Conservation (phyloP, 768 basidiomycete species). For the Lactarius hengduanensis region DNA sequence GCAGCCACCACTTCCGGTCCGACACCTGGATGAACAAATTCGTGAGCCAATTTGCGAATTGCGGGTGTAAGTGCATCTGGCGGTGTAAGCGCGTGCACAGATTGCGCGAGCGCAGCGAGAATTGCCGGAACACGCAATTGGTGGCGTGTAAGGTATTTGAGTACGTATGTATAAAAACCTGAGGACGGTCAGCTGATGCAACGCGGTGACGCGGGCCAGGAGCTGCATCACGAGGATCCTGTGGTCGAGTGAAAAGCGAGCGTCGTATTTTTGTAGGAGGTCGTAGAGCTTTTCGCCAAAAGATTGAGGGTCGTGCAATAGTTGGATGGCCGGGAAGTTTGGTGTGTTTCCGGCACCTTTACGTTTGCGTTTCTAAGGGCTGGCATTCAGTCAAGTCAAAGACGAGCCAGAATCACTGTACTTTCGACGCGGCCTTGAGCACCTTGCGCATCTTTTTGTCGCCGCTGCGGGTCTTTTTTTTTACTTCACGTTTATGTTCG, state of each 20-base stretch:
- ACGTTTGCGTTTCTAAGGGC: slow-evolving; percentile 38
- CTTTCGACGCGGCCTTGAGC: slow-evolving; percentile 74
- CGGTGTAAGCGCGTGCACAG: slow-evolving; percentile 92
- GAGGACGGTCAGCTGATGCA: slow-evolving; percentile 90
- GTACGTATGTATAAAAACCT: slow-evolving; percentile 94
- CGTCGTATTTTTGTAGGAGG: slow-evolving; percentile 79
- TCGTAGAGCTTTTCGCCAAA: slow-evolving; percentile 95
- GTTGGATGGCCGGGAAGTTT: slow-evolving; percentile 91
- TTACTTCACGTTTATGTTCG: slow-evolving; percentile 86
- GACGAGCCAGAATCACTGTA: slow-evolving; percentile 31
- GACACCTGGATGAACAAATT: slow-evolving; percentile 97
- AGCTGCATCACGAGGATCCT: slow-evolving; percentile 98
- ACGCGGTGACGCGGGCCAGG: slow-evolving; percentile 88
- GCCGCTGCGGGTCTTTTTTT: slow-evolving; percentile 84
- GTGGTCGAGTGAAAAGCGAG: slow-evolving; percentile 94
- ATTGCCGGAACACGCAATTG: slow-evolving; percentile 92
- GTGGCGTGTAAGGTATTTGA: slow-evolving; percentile 90
- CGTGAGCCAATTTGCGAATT: slow-evolving; percentile 86
- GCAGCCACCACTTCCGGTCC: slow-evolving; percentile 94
- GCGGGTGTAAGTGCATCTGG: slow-evolving; percentile 90
- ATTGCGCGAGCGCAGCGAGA: slow-evolving; percentile 91
- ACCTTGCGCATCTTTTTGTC: slow-evolving; percentile 78
- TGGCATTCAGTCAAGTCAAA: slow-evolving; percentile 15
- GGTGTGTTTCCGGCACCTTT: slow-evolving; percentile 38
- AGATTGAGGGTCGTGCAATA: slow-evolving; percentile 92